Conservation (phyloP, 2,329 filamentous ascomycete species). For the Calonectria henricotiae region DNA sequence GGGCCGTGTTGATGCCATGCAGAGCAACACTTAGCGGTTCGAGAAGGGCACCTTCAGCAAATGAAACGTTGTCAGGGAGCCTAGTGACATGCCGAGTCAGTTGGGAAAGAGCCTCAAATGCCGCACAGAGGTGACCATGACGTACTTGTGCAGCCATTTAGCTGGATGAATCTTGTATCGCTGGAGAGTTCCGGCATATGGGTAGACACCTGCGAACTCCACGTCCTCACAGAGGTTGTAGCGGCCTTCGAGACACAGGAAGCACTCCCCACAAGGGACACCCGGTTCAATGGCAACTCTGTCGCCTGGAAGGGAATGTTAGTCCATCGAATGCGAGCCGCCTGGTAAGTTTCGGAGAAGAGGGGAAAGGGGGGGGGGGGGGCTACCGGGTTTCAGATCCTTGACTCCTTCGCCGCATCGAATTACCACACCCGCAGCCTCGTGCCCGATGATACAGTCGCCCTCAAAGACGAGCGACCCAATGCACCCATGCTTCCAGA, state of each 20-base stretch:
- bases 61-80: constrained; percentile 71
- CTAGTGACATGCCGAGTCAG: constrained; percentile 46
- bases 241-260: constrained; percentile 72
- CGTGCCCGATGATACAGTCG: constrained; percentile 78
- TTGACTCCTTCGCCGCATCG: constrained; percentile 71
- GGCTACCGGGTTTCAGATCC: constrained; percentile 64
- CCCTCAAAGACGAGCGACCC: constrained; percentile 75
- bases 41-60: constrained; percentile 74
- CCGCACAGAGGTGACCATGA: not conserved
- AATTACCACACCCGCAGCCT: constrained; percentile 75
- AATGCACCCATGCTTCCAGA: constrained; percentile 78
- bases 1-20: constrained; percentile 71
- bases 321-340: constrained; percentile 13
- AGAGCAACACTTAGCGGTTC: constrained; percentile 77
- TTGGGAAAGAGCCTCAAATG: not conserved
- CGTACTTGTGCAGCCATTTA: constrained; percentile 70
- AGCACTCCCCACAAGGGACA: constrained; percentile 75
- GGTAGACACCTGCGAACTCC: constrained; percentile 75
- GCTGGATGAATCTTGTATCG: constrained; percentile 75
- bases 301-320: constrained; percentile 64
- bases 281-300: constrained; percentile 79
- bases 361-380: not conserved
- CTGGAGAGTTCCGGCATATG: constrained; percentile 74
- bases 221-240: constrained; percentile 78
- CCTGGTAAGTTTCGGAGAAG: constrained; percentile 1